Evolutionary conservation across 345 rosid species (phyloP).

Genomic region (Salix dunnii): DNA sequence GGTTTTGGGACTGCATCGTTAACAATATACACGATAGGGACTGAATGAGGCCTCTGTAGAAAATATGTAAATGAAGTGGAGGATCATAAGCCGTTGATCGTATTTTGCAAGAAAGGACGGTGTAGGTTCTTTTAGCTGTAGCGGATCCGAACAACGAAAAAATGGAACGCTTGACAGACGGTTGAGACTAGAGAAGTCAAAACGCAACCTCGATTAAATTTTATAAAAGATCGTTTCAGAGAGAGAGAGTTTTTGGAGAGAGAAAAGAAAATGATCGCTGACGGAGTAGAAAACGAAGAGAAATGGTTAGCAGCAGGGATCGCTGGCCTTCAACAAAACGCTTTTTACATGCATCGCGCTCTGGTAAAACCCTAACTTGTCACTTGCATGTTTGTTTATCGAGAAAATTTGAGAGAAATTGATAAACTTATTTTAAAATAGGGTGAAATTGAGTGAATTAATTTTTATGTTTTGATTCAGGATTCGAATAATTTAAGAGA

Average conservation of each 20-base stretch:
- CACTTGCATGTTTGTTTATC: conserved; percentile 15
- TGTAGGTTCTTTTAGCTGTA: no score
- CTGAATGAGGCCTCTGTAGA: no score
- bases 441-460: not conserved
- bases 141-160: no score
- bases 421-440: not conserved
- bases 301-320: conserved; percentile 95
- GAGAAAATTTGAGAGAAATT: not conserved
- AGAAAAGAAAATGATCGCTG: conserved; percentile 60
- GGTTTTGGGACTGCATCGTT: no score
- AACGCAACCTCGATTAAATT: conserved; percentile 28
- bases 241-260: conserved; percentile 14
- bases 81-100: no score
- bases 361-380: conserved; percentile 47
- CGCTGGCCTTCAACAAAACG: conserved; percentile 95
- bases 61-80: no score
- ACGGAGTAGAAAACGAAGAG: conserved; percentile 89
- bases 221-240: conserved; percentile 11
- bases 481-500: conserved; percentile 94
- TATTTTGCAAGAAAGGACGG: no score
- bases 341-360: conserved; percentile 98
- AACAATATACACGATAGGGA: no score
- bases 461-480: conserved; percentile 50
- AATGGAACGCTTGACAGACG: conserved; percentile 21
- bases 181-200: conserved; percentile 30